Evolutionary conservation across 768 basidiomycete species (phyloP).

Genomic region (Serpula lacrymans): DNA sequence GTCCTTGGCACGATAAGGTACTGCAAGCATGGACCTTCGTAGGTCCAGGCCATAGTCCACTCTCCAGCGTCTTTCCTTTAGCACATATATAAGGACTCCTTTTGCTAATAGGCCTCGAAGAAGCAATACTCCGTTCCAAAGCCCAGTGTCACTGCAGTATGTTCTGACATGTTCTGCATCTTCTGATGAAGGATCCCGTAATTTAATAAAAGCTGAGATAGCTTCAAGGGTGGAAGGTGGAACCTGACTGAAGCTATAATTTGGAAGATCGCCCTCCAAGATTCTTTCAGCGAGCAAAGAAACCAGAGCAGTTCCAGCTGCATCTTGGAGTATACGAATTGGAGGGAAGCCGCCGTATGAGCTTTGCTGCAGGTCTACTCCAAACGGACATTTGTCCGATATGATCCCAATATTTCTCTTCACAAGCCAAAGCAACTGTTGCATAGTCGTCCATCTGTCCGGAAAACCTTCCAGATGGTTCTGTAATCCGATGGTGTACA

Average conservation of each 20-base stretch:
- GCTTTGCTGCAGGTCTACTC: background rate
- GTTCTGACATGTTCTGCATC: conserved; percentile 2
- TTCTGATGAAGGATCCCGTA: background rate
- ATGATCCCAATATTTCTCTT: conserved; percentile 1
- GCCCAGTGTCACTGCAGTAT: background rate
- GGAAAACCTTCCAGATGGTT: conserved; percentile 37
- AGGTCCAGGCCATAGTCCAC: conserved; percentile 24
- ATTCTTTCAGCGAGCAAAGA: conserved; percentile 8
- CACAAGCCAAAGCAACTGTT: conserved; percentile 35
- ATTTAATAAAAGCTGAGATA: background rate
- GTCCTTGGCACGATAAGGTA: conserved; percentile 27
- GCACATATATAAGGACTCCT: conserved; percentile 17
- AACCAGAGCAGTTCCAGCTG: conserved; percentile 8
- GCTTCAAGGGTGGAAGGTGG: background rate
- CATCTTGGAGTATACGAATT: conserved; percentile 11
- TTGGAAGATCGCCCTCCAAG: conserved; percentile 7
- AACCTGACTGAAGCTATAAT: conserved; percentile 8
- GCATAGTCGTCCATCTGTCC: conserved; percentile 39
- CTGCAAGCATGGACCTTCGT: conserved; percentile 21
- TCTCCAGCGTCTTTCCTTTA: conserved; percentile 24
- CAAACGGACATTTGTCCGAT: conserved; percentile 1
- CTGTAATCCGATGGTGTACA: conserved; percentile 43
- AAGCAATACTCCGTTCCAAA: conserved; percentile 15
- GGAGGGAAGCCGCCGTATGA: conserved; percentile 4
- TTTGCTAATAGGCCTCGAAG: conserved; percentile 23